Percentiles rank a stretch among this genome's conserved stretches.
Conservation (phyloP, 176 grass and related monocot species). For the Musa schizocarpa region DNA sequence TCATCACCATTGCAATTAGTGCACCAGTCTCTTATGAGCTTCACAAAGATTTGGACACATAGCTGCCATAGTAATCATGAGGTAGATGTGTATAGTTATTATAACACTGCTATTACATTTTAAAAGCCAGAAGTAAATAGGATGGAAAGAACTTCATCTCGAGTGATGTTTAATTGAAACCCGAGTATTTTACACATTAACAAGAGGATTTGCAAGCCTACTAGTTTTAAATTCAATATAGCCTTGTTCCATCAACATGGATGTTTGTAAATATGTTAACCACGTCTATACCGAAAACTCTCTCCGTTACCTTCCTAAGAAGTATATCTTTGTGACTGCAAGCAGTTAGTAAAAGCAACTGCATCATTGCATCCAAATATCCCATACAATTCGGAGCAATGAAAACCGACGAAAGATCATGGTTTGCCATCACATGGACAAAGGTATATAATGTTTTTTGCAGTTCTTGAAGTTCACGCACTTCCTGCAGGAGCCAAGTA, state of each 20-base stretch:
- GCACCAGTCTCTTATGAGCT: slow-evolving; percentile 94
- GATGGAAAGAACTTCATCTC: too few relatives aligned
- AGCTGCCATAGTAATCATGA: slow-evolving; percentile 36
- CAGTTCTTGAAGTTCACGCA: slow-evolving; percentile 90
- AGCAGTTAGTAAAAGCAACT: slow-evolving; percentile 67
- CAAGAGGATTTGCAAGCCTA: too few relatives aligned
- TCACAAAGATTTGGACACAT: slow-evolving; percentile 91
- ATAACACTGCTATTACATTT: too few relatives aligned
- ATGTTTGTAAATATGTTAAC: slow-evolving; percentile 4
- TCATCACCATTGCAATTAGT: slow-evolving; percentile 51
- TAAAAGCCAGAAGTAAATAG: too few relatives aligned
- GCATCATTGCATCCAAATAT: slow-evolving; percentile 70
- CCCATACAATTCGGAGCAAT: slow-evolving; percentile 58
- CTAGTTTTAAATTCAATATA: neutral
- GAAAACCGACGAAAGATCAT: slow-evolving; percentile 75
- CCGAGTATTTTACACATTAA: too few relatives aligned
- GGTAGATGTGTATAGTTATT: neutral
- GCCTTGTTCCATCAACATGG: neutral
- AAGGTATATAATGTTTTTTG: slow-evolving; percentile 74
- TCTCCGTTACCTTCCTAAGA: slow-evolving; percentile 58
- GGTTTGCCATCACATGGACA: slow-evolving; percentile 67
- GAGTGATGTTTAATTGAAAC: too few relatives aligned
- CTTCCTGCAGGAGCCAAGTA: slow-evolving; percentile 50
- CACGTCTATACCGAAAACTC: neutral
- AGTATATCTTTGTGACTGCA: slow-evolving; percentile 85